Percentiles rank a stretch among this genome's conserved stretches.
Conservation (phyloP, 2,329 filamentous ascomycete species). For the Fusarium kyushuense region DNA sequence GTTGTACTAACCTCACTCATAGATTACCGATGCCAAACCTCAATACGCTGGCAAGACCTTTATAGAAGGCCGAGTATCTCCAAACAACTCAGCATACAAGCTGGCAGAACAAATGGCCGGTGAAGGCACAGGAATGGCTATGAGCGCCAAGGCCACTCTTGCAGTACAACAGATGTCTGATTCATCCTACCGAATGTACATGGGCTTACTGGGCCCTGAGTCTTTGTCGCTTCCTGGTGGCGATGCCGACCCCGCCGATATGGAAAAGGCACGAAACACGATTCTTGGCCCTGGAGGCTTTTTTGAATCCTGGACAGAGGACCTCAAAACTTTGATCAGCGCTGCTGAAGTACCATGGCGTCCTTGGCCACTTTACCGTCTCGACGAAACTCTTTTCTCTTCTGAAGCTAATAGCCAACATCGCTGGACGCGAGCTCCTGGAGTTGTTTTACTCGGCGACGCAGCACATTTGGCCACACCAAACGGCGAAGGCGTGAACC, state of each 20-base stretch:
- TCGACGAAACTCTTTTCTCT: background rate
- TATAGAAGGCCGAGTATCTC: constrained; percentile 2
- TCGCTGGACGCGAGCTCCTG: background rate
- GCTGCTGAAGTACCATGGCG: constrained; percentile 4
- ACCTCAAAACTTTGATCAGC: background rate
- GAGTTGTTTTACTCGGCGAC: background rate
- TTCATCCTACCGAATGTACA: constrained; percentile 4
- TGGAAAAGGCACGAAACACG: constrained; percentile 4
- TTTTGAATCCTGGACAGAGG: background rate
- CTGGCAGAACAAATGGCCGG: constrained; percentile 1
- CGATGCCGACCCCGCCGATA: constrained; percentile 1
- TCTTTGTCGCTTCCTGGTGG: background rate
- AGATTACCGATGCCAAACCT: background rate
- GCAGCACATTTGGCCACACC: constrained; percentile 8
- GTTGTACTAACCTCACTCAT: accelerated
- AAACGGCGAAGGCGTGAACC: constrained; percentile 12
- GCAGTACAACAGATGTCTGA: constrained; percentile 5
- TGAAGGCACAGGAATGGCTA: constrained; percentile 5
- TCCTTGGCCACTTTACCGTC: constrained; percentile 11
- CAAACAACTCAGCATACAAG: background rate
- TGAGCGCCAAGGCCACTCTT: constrained; percentile 1
- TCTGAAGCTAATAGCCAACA: background rate
- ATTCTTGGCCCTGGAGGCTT: background rate
- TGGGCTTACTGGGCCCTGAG: background rate
- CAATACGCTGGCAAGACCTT: background rate